Evolutionary conservation across 2,329 filamentous ascomycete species (phyloP).

Genomic region (Clarireedia monteithiana): DNA sequence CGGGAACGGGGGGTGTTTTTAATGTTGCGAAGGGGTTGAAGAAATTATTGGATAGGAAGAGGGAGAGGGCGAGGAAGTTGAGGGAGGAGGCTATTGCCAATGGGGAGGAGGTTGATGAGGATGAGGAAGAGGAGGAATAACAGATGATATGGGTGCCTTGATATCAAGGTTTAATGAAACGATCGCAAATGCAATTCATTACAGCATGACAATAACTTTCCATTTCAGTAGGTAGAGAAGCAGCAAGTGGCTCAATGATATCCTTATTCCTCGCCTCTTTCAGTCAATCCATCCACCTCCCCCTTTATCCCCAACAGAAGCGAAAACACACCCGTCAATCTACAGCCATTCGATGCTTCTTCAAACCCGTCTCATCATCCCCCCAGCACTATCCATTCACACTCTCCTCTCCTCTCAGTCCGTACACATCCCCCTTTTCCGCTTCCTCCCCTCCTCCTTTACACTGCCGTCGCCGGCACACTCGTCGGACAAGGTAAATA

Average conservation of each 20-base stretch:
- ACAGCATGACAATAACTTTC: not conserved
- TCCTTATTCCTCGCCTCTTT: no score
- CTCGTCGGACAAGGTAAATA: constrained; percentile 14
- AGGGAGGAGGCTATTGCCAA: constrained; percentile 44
- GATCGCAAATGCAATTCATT: not conserved
- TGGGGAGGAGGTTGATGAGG: constrained; percentile 42
- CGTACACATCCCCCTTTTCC: not conserved
- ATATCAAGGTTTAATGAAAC: not conserved
- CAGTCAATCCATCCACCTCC: no score
- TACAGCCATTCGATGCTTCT: no score
- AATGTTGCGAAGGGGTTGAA: constrained; percentile 79
- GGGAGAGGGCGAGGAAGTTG: constrained; percentile 46
- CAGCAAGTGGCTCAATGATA: no score
- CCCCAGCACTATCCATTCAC: no score
- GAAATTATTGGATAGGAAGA: constrained; percentile 63
- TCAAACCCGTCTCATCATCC: no score
- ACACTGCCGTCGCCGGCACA: not conserved
- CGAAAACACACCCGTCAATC: no score
- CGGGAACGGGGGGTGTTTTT: constrained; percentile 82
- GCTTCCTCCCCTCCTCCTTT: not conserved
- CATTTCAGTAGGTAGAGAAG: no score
- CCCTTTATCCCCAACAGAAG: no score
- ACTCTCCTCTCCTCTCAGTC: no score
- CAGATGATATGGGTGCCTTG: not conserved
- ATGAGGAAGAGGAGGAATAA: constrained; percentile 32